Conservation (phyloP, 495 filamentous ascomycete genomes). For the Podospora didyma region DNA sequence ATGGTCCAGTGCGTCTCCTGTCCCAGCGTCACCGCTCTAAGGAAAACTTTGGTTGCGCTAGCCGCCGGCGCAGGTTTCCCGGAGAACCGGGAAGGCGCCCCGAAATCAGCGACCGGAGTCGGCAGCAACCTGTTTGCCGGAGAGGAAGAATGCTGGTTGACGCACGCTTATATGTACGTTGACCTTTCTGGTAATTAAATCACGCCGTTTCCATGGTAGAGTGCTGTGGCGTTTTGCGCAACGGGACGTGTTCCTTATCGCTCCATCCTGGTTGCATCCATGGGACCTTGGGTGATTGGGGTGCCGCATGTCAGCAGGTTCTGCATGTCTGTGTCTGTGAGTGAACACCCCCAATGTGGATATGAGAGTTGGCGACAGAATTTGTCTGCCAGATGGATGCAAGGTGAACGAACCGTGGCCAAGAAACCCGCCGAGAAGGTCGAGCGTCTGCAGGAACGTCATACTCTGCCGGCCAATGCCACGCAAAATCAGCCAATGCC, state of each 20-base stretch:
- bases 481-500: too few species aligned
- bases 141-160: conserved; percentile 14
- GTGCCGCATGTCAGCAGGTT: conserved; percentile 3
- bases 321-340: not conserved
- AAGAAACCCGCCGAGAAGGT: not conserved
- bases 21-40: not conserved
- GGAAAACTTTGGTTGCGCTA: not conserved
- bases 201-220: conserved; percentile 8
- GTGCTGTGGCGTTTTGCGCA: conserved; percentile 10
- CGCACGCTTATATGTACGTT: conserved; percentile 2
- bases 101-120: conserved; percentile 22
- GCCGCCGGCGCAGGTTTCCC: conserved; percentile 7
- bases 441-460: not conserved
- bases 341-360: not conserved
- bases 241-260: conserved; percentile 7
- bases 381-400: not conserved
- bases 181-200: conserved; percentile 12
- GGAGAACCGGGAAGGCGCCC: conserved; percentile 21
- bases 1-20: not conserved
- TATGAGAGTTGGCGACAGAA: not conserved
- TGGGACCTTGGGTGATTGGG: conserved; percentile 15
- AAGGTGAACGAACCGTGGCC: not conserved
- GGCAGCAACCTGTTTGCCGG: conserved; percentile 16
- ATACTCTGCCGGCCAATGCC: not conserved
- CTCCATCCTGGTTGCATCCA: conserved; percentile 16